Conservation (phyloP, 2,329 filamentous ascomycete species). For the Stylonectria norvegica region DNA sequence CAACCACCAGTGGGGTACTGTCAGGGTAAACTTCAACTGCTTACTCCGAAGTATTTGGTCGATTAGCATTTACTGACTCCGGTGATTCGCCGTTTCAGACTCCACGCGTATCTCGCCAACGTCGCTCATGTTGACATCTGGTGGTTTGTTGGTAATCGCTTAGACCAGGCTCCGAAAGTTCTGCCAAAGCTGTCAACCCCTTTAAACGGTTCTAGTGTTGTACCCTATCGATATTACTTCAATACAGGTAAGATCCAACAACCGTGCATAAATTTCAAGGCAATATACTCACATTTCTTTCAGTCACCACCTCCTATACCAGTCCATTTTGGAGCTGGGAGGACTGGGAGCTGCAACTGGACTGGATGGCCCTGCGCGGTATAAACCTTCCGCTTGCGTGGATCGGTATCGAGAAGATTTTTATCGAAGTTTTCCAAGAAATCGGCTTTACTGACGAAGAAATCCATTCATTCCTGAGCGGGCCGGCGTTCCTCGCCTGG, state of each 20-base stretch:
- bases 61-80: not conserved
- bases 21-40: not conserved
- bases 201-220: conserved; percentile 14
- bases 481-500: conserved; percentile 51
- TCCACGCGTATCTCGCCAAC: conserved; percentile 17
- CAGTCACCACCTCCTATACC: conserved; percentile 51
- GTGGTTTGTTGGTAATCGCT: conserved; percentile 17
- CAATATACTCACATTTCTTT: not conserved
- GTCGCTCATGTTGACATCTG: conserved; percentile 18
- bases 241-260: conserved; percentile 40
- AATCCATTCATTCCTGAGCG: conserved; percentile 45
- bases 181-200: conserved; percentile 11
- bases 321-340: conserved; percentile 50
- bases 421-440: conserved; percentile 45
- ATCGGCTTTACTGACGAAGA: conserved; percentile 42
- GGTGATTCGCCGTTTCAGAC: conserved; percentile 3
- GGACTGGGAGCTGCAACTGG: conserved; percentile 51
- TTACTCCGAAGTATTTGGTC: not conserved
- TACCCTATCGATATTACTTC: conserved; percentile 41
- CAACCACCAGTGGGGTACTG: conserved; percentile 11
- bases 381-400: conserved; percentile 51
- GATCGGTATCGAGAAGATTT: conserved; percentile 49
- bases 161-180: conserved; percentile 12
- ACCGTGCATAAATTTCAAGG: too few species aligned
- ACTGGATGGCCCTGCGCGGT: conserved; percentile 51